Evolutionary conservation across 2,329 filamentous ascomycete genomes (phyloP).

Genomic region (Zymoseptoria passerinii): DNA sequence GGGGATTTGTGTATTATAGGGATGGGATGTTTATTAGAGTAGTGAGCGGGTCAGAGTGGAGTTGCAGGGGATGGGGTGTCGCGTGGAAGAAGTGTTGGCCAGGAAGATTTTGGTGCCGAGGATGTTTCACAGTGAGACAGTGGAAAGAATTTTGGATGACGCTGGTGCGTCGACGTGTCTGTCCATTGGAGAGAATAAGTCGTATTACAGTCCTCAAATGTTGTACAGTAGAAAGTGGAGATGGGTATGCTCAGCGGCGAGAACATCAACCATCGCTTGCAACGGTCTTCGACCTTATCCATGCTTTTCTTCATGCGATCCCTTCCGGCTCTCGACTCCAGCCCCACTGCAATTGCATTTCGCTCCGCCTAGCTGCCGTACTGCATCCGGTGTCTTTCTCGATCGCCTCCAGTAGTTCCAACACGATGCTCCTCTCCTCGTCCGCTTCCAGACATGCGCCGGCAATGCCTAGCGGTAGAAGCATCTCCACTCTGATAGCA

Average conservation of each 20-base stretch:
- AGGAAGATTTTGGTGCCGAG: neutral
- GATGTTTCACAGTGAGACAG: neutral
- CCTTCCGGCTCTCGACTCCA: constrained; percentile 18
- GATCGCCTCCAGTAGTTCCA: constrained; percentile 53
- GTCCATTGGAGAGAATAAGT: neutral
- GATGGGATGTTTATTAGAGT: neutral
- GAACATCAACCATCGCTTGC: neutral
- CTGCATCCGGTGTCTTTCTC: constrained; percentile 56
- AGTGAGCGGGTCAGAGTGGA: too few species aligned
- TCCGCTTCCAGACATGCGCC: constrained; percentile 51
- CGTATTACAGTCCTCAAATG: neutral
- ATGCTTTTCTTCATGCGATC: constrained; percentile 6
- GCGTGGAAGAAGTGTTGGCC: neutral
- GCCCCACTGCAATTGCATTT: constrained; percentile 43
- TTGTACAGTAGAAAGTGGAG: neutral
- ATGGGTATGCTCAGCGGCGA: neutral
- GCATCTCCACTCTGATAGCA: constrained; percentile 49
- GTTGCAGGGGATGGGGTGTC: neutral
- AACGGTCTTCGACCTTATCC: too few species aligned
- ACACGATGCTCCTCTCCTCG: constrained; percentile 47
- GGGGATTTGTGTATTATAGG: neutral
- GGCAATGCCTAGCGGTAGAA: constrained; percentile 52
- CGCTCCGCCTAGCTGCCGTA: constrained; percentile 50
- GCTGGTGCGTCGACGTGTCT: neutral
- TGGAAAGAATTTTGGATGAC: neutral